Evolutionary conservation across 139 green algal species (phyloP), one percentile per base, ranked within the genome.

Genomic region (Picochlorum sp.): DNA sequence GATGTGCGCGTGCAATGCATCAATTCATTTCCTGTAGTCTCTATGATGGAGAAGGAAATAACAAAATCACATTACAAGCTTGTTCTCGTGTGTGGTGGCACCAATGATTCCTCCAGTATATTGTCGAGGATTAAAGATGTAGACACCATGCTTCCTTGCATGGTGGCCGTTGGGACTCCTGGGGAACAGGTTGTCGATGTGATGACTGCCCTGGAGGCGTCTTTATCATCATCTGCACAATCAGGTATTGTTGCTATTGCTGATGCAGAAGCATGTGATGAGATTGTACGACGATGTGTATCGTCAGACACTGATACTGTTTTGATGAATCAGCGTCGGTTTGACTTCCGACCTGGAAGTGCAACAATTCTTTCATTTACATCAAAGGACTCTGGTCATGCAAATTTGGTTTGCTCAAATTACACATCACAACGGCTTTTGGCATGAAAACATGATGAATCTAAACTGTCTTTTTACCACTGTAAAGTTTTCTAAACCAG

Each of bases 371-470:
- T 41, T 41, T 41, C 34, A 41, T 41, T 41, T 41, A 41, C 34
- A 41, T 41, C 34, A 9, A 41, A 41, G 7, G 34, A 41, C 8
- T 11, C 34, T 41, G 8, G 34, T 55, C 49, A 20, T 41, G 34
- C 34, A 9, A 41, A 41, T 41, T 11, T 41, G 34, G 34, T 41
- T 8, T 41, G 34, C 34, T 41, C 34, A 41, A 41, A 41, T 0
- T 41, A 41, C 6, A 41, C 34, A 41, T 41, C 34, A 41, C 8
- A 41, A 15, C 8, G 51, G 51, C 26, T 34, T 65, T 9, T 6
- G 6, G 6, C 74, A 89, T 20, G 67, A 62, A 47, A 93, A 92
- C 78, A 97, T 82, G 65, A 97, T 95, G 72, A 94, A 97, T 21
- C 82, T 69, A 41, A 79, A 70, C 16, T 49, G 54, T 1, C 87